Evolutionary conservation across 2,329 filamentous ascomycete genomes (phyloP), one percentile per base, ranked within the genome.

Genomic region (Aspergillus texensis): DNA sequence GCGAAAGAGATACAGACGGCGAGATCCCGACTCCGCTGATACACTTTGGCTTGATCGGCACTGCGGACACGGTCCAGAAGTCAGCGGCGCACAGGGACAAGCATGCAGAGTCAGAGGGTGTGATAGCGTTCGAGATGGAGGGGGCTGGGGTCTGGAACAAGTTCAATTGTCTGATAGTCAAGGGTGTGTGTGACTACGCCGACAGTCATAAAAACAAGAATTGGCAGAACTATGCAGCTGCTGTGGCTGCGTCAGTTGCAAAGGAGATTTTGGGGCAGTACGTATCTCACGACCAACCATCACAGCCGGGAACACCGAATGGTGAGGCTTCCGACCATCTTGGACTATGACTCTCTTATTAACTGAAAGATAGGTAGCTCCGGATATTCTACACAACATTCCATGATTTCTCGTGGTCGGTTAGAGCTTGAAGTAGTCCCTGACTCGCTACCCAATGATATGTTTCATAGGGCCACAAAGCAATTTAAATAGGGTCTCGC

Each of bases 181-280:
- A 71, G 63, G 79, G 79, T 1, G 74, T 79, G 0, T 79, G 75
- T 39, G 75, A 82, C 67, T 81, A 81, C 48, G 72, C 76, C 0
- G 79, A 81, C 61, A 75, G 75, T 26, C 78, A 81, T 62, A 79
- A 80, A 61, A 76, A 69, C 58, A 77, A 78, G 32, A 60, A 16
- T 1, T 82, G 78, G 79, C 78, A 81, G 59, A 28, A 64, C 1
- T 82, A 78, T 68, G 79, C 80, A 0, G 77, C 80, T 0, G 76
- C 74, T 0, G 76, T 75, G 0, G 80, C 79, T 0, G 79, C 80
- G 0, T 72, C 76, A 2, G 73, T 64, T 21, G 65, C 72, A 21
- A 79, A 61, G 21, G 62, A 39, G 11, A 19, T 46, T 24, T 24
- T 46, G 43, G 43, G 16, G 39, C 16, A 41, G 39, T 41, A 41